phyloP scores from a whole-genome alignment of 345 rosid species.

The Hypericum perforatum region DNA sequence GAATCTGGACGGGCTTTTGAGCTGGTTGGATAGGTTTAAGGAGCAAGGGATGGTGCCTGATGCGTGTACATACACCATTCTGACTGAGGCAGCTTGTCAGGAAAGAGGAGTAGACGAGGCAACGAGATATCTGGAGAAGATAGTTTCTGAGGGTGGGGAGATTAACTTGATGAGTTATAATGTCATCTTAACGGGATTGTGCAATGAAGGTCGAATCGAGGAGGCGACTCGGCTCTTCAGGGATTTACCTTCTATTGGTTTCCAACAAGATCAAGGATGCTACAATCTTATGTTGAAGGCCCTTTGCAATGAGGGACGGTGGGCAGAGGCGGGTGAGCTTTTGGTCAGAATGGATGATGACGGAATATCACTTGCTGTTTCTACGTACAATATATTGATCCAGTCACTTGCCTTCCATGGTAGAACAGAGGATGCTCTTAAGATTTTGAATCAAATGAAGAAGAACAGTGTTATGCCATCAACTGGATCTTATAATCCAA shows the following conservation, averaged over 20 bases:
- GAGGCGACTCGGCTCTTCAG: conserved; percentile 56
- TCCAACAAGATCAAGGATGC: conserved; percentile 55
- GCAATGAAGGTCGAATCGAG: conserved; percentile 72
- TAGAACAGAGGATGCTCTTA: conserved; percentile 46
- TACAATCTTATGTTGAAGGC: conserved; percentile 63
- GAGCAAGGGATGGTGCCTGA: conserved; percentile 62
- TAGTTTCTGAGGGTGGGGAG: conserved; percentile 45
- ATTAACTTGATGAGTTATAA: conserved; percentile 72
- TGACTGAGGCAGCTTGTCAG: conserved; percentile 73
- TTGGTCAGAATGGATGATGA: conserved; percentile 67
- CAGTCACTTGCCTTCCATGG: conserved; percentile 62
- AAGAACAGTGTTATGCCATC: too few relatives aligned
- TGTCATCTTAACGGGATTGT: conserved; percentile 64
- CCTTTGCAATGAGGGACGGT: conserved; percentile 59
- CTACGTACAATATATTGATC: conserved; percentile 62
- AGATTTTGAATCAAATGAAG: conserved; percentile 29
- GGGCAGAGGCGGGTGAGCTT: conserved; percentile 67
- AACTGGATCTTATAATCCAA: too few relatives aligned
- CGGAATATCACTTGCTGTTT: conserved; percentile 48
- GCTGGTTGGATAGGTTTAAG: conserved; percentile 51
- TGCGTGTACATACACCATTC: conserved; percentile 54
- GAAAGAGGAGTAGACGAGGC: conserved; percentile 71
- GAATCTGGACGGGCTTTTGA: conserved; percentile 56
- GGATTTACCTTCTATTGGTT: conserved; percentile 60
- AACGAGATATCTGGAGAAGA: conserved; percentile 55